Evolutionary conservation across 306 rosid species (phyloP), one percentile per base, ranked within the genome.

Genomic region (Psophocarpus tetragonolobus): DNA sequence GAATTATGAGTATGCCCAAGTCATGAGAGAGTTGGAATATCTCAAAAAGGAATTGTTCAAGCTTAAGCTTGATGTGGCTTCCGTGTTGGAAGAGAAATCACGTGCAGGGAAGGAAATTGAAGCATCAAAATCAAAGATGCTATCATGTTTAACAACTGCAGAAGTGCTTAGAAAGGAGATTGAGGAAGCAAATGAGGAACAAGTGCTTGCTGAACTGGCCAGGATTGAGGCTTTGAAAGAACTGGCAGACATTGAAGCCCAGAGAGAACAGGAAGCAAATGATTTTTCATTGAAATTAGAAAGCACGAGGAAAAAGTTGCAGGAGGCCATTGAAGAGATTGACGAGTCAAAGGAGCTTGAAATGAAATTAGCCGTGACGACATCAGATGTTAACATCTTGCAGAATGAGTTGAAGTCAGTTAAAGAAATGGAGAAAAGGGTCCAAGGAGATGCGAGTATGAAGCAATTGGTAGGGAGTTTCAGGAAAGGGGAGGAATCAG

Each of bases 161-260:
- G 94, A 88, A 80, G 84, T 39, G 23, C 86, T 89, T 56, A 84
- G 60, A 73, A 84, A 83, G 77, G 94, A 92, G 88, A 86, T 91
- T 73, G 95, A 88, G 73, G 91, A 88, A 54, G 88, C 78, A 57
- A 85, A 84, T 67, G 97, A 95, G 63, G 97, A 95, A 56, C 97
- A 90, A 75, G 90, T 92, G 54, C 85, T 95, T 69, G 94, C 88
- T 65, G 99, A 90, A 80, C 74, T 92, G 76, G 97, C 97, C 10
- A 80, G 76, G 89, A 90, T 95, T 51, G 97, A 95, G 88, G 99
- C 99, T 47, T 83, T 86, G 84, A 89, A 79, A 85, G 99, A 92
- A 57, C 54, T 79, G 56, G 84, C 39, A 71, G 97, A 90, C 32
- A 65, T 87, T 53, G 87, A 85, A 76, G 80, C 87, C 36, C 81